Evolutionary conservation across 2,329 filamentous ascomycete species (phyloP).

Genomic region (Fusarium devonianum): DNA sequence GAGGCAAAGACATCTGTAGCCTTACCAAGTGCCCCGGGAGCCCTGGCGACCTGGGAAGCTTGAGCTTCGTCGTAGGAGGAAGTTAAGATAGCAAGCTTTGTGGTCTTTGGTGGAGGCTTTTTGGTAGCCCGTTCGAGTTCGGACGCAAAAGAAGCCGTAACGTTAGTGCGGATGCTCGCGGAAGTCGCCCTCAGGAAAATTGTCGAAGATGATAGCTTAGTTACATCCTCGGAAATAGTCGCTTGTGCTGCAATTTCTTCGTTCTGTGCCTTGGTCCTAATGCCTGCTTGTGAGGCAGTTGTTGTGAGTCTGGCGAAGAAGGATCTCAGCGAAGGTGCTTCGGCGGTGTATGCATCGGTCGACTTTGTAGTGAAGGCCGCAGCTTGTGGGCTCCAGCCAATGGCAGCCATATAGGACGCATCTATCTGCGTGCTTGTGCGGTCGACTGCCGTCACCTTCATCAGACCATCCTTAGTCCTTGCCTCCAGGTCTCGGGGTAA

Average conservation of each 20-base stretch:
- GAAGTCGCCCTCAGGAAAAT: slow-evolving; percentile 92
- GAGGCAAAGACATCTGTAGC: slow-evolving; percentile 85
- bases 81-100: slow-evolving; percentile 85
- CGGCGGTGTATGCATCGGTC: slow-evolving; percentile 58
- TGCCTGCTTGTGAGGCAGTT: slow-evolving; percentile 56
- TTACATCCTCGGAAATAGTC: slow-evolving; percentile 73
- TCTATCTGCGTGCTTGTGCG: slow-evolving; percentile 92
- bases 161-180: slow-evolving; percentile 79
- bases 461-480: slow-evolving; percentile 83
- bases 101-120: slow-evolving; percentile 90
- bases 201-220: slow-evolving; percentile 73
- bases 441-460: slow-evolving; percentile 83
- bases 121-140: slow-evolving; percentile 96
- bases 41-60: slow-evolving; percentile 64
- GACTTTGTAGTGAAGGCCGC: slow-evolving; percentile 50
- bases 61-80: slow-evolving; percentile 86
- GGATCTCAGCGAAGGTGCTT: slow-evolving; percentile 70
- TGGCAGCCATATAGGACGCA: slow-evolving; percentile 84
- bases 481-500: slow-evolving; percentile 83
- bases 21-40: slow-evolving; percentile 57
- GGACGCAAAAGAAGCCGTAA: slow-evolving; percentile 74
- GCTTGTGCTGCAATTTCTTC: slow-evolving; percentile 70
- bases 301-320: slow-evolving; percentile 83
- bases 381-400: slow-evolving; percentile 78
- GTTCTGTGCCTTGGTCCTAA: slow-evolving; percentile 63